Conservation (phyloP, 2,329 filamentous ascomycete genomes). For the Hypoxylon sp. region DNA sequence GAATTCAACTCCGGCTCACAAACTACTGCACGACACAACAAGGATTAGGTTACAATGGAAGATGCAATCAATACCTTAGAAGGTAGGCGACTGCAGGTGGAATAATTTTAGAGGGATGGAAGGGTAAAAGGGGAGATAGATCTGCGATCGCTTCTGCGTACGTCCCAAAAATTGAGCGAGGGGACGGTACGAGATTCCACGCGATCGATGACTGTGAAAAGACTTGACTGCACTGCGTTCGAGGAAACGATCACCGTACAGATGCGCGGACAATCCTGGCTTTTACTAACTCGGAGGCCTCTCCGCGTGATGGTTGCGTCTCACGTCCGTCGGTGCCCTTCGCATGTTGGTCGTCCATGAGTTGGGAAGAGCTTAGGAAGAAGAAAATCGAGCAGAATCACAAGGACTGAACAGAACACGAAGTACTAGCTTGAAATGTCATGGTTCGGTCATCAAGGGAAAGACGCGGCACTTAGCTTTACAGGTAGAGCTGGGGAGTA, state of each 20-base stretch:
- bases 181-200: background rate
- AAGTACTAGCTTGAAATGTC: background rate
- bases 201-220: background rate
- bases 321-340: constrained; percentile 2
- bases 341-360: background rate
- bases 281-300: background rate
- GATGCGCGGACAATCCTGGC: background rate
- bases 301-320: background rate
- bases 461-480: constrained; percentile 1
- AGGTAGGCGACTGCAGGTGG: background rate
- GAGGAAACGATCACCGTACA: background rate
- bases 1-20: background rate
- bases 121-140: background rate
- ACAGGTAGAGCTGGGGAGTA: background rate
- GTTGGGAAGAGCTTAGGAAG: constrained; percentile 3
- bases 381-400: background rate
- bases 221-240: background rate
- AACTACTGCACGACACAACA: background rate
- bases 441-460: background rate
- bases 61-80: background rate
- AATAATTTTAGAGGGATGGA: background rate
- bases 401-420: background rate
- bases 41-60: background rate
- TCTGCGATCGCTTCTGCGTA: background rate
- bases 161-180: background rate